A percentile compares a stretch with the other conserved stretches of the same genome.
phyloP scores from a whole-genome alignment of 176 grass and related monocot genomes.

The Bonia amplexicaulis region DNA sequence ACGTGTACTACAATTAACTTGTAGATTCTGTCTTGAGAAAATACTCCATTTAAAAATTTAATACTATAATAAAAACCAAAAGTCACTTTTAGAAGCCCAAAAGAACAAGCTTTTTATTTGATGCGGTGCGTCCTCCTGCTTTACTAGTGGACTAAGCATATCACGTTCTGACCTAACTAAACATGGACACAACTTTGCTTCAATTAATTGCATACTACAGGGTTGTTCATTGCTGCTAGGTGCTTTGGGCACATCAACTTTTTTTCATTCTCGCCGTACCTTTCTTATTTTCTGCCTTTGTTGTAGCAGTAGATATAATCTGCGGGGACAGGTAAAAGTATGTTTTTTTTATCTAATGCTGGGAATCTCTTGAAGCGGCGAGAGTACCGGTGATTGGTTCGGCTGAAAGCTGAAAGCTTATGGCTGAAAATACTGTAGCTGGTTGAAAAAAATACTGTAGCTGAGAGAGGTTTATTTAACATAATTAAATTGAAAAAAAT shows the following conservation, averaged over 20 bases:
- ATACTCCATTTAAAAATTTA: too few relatives aligned
- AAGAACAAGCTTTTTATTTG: too few relatives aligned
- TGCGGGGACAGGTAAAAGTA: background rate
- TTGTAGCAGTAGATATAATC: background rate
- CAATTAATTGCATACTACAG: background rate
- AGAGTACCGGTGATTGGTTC: too few relatives aligned
- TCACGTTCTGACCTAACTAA: background rate
- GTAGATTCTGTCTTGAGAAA: too few relatives aligned
- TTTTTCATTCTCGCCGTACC: background rate
- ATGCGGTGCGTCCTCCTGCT: background rate
- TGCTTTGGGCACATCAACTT: slow-evolving; percentile 19
- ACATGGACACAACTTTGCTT: background rate
- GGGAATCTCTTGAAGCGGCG: background rate
- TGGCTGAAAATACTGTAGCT: too few relatives aligned
- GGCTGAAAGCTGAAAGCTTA: too few relatives aligned
- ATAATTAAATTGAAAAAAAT: too few relatives aligned
- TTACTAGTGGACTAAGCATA: background rate
- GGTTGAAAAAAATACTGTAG: too few relatives aligned
- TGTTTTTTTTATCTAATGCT: background rate
- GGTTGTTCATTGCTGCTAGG: background rate
- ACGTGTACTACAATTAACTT: too few relatives aligned
- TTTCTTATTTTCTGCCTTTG: background rate
- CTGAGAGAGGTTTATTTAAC: too few relatives aligned
- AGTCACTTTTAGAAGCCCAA: too few relatives aligned
- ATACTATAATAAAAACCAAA: too few relatives aligned